Evolutionary conservation across 2,329 filamentous ascomycete species (phyloP).

Genomic region (Ophiostoma ips): DNA sequence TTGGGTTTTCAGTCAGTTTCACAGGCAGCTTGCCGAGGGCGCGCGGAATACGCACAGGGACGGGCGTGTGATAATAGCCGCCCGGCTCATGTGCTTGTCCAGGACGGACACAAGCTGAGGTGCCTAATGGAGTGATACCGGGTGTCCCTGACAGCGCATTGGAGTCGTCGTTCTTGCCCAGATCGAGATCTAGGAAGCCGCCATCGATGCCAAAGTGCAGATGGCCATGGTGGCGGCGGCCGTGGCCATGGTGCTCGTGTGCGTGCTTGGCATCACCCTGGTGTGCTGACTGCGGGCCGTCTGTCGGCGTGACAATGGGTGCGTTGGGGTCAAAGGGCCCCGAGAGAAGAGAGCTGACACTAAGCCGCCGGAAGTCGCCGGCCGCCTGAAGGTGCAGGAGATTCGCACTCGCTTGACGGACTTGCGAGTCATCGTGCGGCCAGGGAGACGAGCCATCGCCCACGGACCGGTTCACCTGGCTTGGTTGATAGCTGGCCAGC

Average conservation of each 20-base stretch:
- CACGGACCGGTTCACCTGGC: neutral
- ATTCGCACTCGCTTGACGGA: neutral
- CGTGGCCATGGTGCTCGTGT: neutral
- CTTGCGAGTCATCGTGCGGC: constrained; percentile 1
- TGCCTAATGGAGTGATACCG: neutral
- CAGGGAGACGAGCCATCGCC: constrained; percentile 1
- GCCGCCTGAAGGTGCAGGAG: constrained; percentile 5
- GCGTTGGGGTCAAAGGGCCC: constrained; percentile 18
- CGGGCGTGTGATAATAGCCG: constrained; percentile 57
- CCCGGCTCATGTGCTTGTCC: constrained; percentile 32
- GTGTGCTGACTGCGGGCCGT: neutral
- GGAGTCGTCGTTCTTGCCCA: constrained; percentile 56
- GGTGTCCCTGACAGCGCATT: constrained; percentile 41
- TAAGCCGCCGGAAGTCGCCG: constrained; percentile 30
- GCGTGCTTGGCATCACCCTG: neutral
- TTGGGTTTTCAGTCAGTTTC: constrained; percentile 54
- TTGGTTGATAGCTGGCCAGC: neutral
- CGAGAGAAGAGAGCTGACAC: constrained; percentile 51
- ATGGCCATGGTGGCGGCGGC: constrained; percentile 14
- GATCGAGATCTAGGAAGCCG: constrained; percentile 54
- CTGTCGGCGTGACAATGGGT: neutral
- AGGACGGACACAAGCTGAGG: constrained; percentile 15
- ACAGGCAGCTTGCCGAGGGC: constrained; percentile 33
- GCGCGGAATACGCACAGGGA: constrained; percentile 42
- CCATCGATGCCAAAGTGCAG: constrained; percentile 57